Evolutionary conservation across 768 basidiomycete genomes (phyloP).

Genomic region (Pisolithus tinctorius): DNA sequence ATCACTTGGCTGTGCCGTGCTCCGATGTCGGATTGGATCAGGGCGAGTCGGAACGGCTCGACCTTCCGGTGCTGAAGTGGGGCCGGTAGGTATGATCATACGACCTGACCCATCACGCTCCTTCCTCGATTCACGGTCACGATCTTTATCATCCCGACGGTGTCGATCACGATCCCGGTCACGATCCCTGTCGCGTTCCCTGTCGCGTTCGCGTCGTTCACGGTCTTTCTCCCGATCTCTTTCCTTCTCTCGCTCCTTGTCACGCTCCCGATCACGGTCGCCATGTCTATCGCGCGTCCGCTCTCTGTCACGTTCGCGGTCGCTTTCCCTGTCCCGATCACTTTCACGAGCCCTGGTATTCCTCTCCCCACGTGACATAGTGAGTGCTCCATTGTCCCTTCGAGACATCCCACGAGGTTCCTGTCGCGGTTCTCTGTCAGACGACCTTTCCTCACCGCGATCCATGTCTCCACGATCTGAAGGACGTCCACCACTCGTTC

Average conservation of each 20-base stretch:
- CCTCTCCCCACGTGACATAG: constrained; percentile 34
- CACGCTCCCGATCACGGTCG: constrained; percentile 42
- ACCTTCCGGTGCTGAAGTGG: constrained; percentile 38
- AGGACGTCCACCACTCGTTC: constrained; percentile 61
- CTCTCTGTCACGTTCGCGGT: constrained; percentile 43
- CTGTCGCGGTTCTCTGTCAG: constrained; percentile 43
- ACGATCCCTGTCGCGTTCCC: constrained; percentile 45
- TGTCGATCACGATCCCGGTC: constrained; percentile 40
- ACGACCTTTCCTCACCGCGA: constrained; percentile 43
- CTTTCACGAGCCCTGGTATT: constrained; percentile 35
- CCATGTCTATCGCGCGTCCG: constrained; percentile 41
- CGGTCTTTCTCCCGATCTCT: constrained; percentile 34
- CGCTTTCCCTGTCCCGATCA: constrained; percentile 37
- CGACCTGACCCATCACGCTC: constrained; percentile 44
- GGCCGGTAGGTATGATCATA: constrained; percentile 26
- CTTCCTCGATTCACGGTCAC: constrained; percentile 57
- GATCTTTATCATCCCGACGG: constrained; percentile 55
- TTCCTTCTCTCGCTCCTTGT: constrained; percentile 31
- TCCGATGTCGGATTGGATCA: constrained; percentile 51
- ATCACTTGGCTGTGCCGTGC: constrained; percentile 39
- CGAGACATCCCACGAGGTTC: constrained; percentile 31
- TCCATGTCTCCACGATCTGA: constrained; percentile 46
- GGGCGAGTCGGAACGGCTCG: constrained; percentile 52
- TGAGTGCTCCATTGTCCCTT: neutral
- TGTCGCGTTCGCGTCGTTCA: constrained; percentile 33